Percentiles rank a stretch among this genome's conserved stretches.
Evolutionary conservation across 257 asterid species (phyloP).

Genomic region (Solanum appendiculatum): DNA sequence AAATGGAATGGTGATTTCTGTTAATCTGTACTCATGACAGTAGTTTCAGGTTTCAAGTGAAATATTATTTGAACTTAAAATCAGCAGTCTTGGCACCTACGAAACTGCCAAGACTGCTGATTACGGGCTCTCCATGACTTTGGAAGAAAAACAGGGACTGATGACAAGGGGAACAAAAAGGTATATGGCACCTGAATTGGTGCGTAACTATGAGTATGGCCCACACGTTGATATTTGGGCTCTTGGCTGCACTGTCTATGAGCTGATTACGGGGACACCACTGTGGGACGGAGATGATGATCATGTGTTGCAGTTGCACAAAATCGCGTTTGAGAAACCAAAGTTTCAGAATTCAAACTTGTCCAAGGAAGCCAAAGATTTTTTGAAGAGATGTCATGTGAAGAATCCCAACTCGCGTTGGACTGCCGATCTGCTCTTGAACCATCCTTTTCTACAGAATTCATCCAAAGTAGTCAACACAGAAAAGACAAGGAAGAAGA

Average conservation of each 20-base stretch:
- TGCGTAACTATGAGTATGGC: neutral
- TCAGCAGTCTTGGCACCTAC: no score
- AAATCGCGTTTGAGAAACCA: neutral
- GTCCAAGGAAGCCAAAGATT: neutral
- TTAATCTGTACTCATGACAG: no score
- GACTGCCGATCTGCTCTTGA: neutral
- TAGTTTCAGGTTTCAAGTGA: no score
- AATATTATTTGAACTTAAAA: no score
- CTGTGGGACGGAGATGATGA: neutral
- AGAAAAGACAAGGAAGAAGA: neutral
- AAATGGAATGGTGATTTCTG: no score
- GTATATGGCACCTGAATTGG: constrained; percentile 6
- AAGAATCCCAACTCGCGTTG: neutral
- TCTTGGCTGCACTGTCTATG: constrained; percentile 4
- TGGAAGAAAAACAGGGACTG: neutral
- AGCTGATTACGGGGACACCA: constrained; percentile 1
- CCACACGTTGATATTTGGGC: constrained; percentile 5
- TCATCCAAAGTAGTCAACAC: neutral
- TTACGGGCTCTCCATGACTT: neutral
- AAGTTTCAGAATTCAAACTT: neutral
- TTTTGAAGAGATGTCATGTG: neutral
- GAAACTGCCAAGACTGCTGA: neutral
- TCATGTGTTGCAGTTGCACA: neutral
- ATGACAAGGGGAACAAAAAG: neutral
- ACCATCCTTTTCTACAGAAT: constrained; percentile 1